Base-by-base conservation (phyloP, 2,329 filamentous ascomycete species). In the Lachnum nothofagi region DNA sequence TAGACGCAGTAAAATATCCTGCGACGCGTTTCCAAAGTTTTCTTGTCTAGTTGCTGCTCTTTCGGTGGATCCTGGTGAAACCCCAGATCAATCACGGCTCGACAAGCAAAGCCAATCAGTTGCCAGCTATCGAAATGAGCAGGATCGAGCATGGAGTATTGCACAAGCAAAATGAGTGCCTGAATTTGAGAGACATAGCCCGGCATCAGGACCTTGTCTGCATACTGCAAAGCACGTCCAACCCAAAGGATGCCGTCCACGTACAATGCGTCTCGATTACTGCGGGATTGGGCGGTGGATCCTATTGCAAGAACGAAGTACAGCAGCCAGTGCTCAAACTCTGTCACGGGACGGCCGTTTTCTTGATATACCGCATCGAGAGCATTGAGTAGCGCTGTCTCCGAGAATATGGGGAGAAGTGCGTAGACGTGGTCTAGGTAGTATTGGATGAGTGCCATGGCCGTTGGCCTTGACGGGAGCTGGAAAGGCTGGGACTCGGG, bases 61-160 rank as follows among this genome's bases (percentile, higher is more conserved):
- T 79, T 76, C 0, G 87, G 85, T 3, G 90, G 89, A 58, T 97
- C 91, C 68, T 96, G 91, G 67, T 97, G 93, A 49, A 94, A 83
- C 6, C 93, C 93, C 24, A 96, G 72, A 69, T 98, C 93, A 19
- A 96, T 79, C 63, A 91, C 83, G 5, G 90, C 88, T 49, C 91
- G 82, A 34, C 88, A 88, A 5, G 91, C 91, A 65, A 93, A 91
- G 5, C 91, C 93, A 48, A 96, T 87, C 53, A 96, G 70, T 56
- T 93, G 91, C 91, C 93, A 97, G 60, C 86, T 89, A 62, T 95
- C 90, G 62, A 95, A 96, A 63, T 94, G 89, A 35, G 84, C 80
- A 2, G 91, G 91, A 60, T 97, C 91, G 42, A 95, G 75, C 72
- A 93, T 86, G 3, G 91, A 85, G 66, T 95, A 97, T 60, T 95